Percentiles rank a stretch among this genome's conserved stretches.
Conservation (phyloP, 257 asterid species). For the Nicotiana noctiflora region DNA sequence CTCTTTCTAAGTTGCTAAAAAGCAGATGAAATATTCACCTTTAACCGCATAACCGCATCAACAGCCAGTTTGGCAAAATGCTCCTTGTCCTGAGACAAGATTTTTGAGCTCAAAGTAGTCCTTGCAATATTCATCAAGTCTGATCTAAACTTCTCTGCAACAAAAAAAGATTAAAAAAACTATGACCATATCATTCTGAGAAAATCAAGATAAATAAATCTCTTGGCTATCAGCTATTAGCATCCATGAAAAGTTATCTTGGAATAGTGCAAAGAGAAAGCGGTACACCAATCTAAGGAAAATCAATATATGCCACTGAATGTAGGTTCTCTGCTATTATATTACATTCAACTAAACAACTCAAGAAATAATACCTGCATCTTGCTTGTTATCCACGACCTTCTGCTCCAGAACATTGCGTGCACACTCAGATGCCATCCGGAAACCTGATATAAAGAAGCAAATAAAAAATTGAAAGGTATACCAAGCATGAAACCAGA, state of each 20-base stretch:
- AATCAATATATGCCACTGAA: not conserved
- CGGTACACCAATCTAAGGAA: not conserved
- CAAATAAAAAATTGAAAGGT: not conserved
- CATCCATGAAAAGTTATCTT: not conserved
- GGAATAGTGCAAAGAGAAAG: not conserved
- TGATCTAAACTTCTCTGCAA: constrained; percentile 56
- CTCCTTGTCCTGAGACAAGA: constrained; percentile 87
- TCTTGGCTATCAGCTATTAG: not conserved
- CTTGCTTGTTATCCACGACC: constrained; percentile 79
- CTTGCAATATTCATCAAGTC: constrained; percentile 83
- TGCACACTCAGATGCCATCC: constrained; percentile 92
- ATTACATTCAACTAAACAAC: not conserved
- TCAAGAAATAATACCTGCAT: constrained; percentile 44
- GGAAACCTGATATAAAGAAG: constrained; percentile 50
- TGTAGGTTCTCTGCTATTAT: not conserved
- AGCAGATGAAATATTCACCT: constrained; percentile 33
- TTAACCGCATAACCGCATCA: constrained; percentile 88
- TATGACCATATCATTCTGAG: not conserved
- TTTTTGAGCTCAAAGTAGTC: constrained; percentile 95
- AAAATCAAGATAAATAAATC: not conserved
- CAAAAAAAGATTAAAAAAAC: not conserved
- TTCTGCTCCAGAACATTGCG: constrained; percentile 71
- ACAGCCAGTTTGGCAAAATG: constrained; percentile 80
- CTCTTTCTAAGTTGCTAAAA: not conserved
- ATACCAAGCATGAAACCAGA: not conserved